Percentiles rank a stretch among this genome's conserved stretches.
phyloP scores from a whole-genome alignment of 2,329 filamentous ascomycete genomes.

The Conoideocrella luteorostrata region DNA sequence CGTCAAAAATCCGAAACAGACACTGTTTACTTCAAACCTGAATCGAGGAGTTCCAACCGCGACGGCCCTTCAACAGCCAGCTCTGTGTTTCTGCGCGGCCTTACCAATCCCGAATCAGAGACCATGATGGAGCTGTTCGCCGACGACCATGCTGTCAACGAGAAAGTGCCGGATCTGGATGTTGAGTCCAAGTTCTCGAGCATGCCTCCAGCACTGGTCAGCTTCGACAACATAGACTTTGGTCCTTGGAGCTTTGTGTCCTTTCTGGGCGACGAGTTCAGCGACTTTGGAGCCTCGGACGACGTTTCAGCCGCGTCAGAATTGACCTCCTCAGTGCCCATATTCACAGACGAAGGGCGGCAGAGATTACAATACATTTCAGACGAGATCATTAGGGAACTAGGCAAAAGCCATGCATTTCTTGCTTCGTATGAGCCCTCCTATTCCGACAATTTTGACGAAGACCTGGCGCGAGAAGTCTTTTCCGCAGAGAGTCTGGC shows the following conservation, averaged over 20 bases:
- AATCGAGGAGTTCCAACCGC: neutral
- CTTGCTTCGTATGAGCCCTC: too few species aligned
- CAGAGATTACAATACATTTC: too few species aligned
- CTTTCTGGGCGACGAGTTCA: too few species aligned
- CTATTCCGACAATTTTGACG: too few species aligned
- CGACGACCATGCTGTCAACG: constrained; percentile 4
- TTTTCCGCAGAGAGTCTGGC: too few species aligned
- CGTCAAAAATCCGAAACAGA: neutral
- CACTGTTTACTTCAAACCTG: neutral
- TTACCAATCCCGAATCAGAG: constrained; percentile 8
- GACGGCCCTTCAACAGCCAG: neutral
- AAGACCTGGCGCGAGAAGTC: too few species aligned
- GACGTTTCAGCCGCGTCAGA: too few species aligned
- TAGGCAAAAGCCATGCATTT: too few species aligned
- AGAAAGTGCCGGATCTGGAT: constrained; percentile 6
- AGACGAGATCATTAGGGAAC: too few species aligned
- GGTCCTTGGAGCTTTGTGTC: neutral
- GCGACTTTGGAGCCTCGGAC: too few species aligned
- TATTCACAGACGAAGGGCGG: too few species aligned
- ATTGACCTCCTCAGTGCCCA: too few species aligned
- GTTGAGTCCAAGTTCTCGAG: neutral
- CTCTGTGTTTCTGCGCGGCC: neutral
- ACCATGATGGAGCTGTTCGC: constrained; percentile 8
- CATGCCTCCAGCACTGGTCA: constrained; percentile 8
- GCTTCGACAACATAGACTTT: neutral